These are phyloP conservation scores for Ustilago nuda DNA, from an alignment of 1,284 basidiomycete genomes.

Conservation along the genomic window DNA sequence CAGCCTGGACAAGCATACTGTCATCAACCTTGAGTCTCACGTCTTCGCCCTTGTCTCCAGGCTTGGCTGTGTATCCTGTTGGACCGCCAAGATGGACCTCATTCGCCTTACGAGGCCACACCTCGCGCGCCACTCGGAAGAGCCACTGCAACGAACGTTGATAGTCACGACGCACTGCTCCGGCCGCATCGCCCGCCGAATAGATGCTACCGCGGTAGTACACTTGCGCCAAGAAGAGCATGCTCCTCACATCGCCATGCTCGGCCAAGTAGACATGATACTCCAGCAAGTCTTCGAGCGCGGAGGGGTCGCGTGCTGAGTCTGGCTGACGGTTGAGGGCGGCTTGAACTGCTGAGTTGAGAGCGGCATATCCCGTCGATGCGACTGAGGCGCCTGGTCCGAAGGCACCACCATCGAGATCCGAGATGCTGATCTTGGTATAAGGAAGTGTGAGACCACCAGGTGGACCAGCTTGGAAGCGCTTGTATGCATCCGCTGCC, in stretches of 20 bases:
- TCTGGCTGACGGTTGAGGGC: conserved; percentile 68
- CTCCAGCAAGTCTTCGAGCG: conserved; percentile 83
- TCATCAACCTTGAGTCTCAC: conserved; percentile 53
- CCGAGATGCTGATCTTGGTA: conserved; percentile 84
- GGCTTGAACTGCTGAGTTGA: conserved; percentile 83
- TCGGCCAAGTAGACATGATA: conserved; percentile 63
- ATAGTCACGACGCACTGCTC: conserved; percentile 59
- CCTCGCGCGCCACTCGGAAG: conserved; percentile 44
- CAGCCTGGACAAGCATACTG: conserved; percentile 31
- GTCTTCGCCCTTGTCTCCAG: conserved; percentile 53
- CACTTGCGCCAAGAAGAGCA: conserved; percentile 56
- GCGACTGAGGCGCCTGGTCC: conserved; percentile 92
- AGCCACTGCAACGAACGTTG: conserved; percentile 50
- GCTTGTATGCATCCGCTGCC: conserved; percentile 73
- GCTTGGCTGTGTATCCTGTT: conserved; percentile 36
- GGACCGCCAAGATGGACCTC: conserved; percentile 53
- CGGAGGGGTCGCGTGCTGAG: conserved; percentile 42
- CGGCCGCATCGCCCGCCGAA: conserved; percentile 58
- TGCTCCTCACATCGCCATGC: conserved; percentile 49
- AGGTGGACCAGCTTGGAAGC: conserved; percentile 85
- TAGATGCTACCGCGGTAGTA: conserved; percentile 66
- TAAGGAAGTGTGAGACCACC: conserved; percentile 88
- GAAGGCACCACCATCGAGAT: conserved; percentile 87
- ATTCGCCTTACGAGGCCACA: conserved; percentile 63
- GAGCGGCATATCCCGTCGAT: conserved; percentile 75